Percentiles rank a stretch among this genome's conserved stretches.
Conservation (phyloP, 2,329 filamentous ascomycete genomes). For the Aspergillus latus region DNA sequence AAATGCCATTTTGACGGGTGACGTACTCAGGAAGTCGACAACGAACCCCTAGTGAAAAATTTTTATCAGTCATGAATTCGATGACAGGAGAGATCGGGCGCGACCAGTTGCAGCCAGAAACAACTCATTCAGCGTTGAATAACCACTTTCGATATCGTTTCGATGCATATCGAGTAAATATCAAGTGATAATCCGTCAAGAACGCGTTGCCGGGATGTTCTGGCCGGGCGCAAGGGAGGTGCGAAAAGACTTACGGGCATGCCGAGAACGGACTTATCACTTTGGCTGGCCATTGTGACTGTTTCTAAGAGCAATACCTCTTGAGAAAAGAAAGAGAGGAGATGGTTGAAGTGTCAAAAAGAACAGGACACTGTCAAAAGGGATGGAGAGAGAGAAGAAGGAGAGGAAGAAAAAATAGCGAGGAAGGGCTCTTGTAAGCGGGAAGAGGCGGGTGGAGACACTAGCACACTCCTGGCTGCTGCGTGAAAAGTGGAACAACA, state of each 20-base stretch:
- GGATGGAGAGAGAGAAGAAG: slow-evolving; percentile 43
- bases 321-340: slow-evolving; percentile 41
- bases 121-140: not conserved
- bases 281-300: slow-evolving; percentile 50
- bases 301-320: slow-evolving; percentile 43
- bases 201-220: slow-evolving; percentile 13
- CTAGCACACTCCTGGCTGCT: slow-evolving; percentile 26
- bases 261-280: slow-evolving; percentile 56
- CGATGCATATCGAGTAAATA: not conserved
- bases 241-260: slow-evolving; percentile 46
- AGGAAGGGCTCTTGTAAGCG: slow-evolving; percentile 37
- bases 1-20: slow-evolving; percentile 10
- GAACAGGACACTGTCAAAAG: slow-evolving; percentile 32
- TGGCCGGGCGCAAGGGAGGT: slow-evolving; percentile 16
- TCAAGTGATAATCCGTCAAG: slow-evolving; percentile 1
- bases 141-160: not conserved
- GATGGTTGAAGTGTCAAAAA: slow-evolving; percentile 35
- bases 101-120: slow-evolving; percentile 4
- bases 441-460: slow-evolving; percentile 38
- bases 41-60: slow-evolving; percentile 72
- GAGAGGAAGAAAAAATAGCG: slow-evolving; percentile 42
- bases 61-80: slow-evolving; percentile 30
- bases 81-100: not conserved
- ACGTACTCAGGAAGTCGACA: slow-evolving; percentile 99
- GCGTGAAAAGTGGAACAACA: slow-evolving; percentile 10